phyloP scores from a whole-genome alignment of 2,329 filamentous ascomycete genomes.

The Cercospora zeina region DNA sequence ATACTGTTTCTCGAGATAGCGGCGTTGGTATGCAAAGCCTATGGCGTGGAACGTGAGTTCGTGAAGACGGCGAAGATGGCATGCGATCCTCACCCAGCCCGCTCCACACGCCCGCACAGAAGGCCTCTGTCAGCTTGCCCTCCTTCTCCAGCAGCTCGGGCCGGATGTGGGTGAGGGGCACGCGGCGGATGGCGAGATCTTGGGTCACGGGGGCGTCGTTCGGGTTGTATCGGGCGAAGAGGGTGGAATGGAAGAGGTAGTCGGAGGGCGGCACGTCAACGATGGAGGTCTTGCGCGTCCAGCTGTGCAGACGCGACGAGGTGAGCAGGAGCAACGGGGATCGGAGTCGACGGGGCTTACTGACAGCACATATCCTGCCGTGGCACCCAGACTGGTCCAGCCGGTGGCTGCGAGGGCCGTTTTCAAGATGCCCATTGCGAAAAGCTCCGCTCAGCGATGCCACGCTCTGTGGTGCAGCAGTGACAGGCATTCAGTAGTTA shows the following conservation, averaged over 20 bases:
- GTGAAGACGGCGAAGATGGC: neutral
- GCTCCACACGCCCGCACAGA: conserved; percentile 68
- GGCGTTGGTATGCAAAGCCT: conserved; percentile 62
- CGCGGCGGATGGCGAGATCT: conserved; percentile 63
- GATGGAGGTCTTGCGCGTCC: conserved; percentile 58
- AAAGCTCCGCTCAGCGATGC: conserved; percentile 5
- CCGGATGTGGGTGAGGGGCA: conserved; percentile 64
- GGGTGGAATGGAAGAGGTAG: conserved; percentile 59
- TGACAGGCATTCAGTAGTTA: too few relatives aligned
- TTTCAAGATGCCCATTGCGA: conserved; percentile 39
- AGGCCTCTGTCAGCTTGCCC: conserved; percentile 62
- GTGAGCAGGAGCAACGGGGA: neutral
- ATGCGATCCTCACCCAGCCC: conserved; percentile 56
- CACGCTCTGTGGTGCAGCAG: too few relatives aligned
- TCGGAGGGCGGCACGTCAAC: conserved; percentile 62
- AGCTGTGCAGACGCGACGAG: conserved; percentile 24
- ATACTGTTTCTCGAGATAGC: conserved; percentile 61
- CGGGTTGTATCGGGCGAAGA: conserved; percentile 63
- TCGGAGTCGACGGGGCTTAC: neutral
- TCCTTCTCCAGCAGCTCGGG: conserved; percentile 65
- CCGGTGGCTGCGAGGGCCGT: conserved; percentile 37
- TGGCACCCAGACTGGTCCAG: conserved; percentile 46
- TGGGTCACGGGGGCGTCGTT: conserved; percentile 62
- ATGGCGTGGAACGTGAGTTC: neutral
- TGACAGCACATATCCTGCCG: conserved; percentile 53